Percentiles rank a stretch among this genome's conserved stretches.
Evolutionary conservation across 768 basidiomycete species (phyloP).

Genomic region (Gloeopeniophorella convolvens): DNA sequence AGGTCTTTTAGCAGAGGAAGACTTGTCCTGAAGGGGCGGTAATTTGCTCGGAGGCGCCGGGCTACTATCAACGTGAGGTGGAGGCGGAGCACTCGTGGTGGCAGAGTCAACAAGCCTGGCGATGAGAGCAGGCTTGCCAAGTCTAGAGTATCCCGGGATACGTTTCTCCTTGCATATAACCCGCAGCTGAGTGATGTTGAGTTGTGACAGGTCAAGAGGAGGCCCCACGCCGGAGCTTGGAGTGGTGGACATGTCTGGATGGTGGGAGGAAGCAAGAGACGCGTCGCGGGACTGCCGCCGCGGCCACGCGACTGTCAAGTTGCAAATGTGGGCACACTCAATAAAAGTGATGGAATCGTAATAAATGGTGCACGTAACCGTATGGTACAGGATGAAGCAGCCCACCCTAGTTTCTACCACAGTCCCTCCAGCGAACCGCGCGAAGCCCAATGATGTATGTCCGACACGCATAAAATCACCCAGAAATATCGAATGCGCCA

Average conservation of each 20-base stretch:
- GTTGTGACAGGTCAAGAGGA: constrained; percentile 25
- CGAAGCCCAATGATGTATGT: too few species aligned
- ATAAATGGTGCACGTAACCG: too few species aligned
- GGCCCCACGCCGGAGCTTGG: neutral
- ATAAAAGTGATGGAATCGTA: too few species aligned
- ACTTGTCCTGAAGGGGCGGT: neutral
- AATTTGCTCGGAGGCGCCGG: neutral
- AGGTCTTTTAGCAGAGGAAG: neutral
- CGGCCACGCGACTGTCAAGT: too few species aligned
- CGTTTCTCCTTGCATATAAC: constrained; percentile 58
- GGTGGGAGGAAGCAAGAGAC: neutral
- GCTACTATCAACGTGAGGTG: neutral
- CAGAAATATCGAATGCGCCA: too few species aligned
- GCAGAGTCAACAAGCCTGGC: constrained; percentile 33
- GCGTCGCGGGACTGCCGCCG: too few species aligned
- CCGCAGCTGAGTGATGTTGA: constrained; percentile 61
- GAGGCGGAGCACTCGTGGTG: neutral
- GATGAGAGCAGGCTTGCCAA: constrained; percentile 51
- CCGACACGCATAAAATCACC: too few species aligned
- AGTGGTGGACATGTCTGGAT: neutral
- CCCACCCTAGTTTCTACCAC: too few species aligned
- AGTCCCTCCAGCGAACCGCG: too few species aligned
- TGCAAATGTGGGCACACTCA: too few species aligned
- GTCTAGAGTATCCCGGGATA: constrained; percentile 61
- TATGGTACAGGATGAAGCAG: too few species aligned